Percentiles rank a stretch among this genome's conserved stretches.
These are phyloP conservation scores for Hymenoscyphus repandus DNA, from an alignment of 2,329 filamentous ascomycete genomes.

Conservation along the genomic window DNA sequence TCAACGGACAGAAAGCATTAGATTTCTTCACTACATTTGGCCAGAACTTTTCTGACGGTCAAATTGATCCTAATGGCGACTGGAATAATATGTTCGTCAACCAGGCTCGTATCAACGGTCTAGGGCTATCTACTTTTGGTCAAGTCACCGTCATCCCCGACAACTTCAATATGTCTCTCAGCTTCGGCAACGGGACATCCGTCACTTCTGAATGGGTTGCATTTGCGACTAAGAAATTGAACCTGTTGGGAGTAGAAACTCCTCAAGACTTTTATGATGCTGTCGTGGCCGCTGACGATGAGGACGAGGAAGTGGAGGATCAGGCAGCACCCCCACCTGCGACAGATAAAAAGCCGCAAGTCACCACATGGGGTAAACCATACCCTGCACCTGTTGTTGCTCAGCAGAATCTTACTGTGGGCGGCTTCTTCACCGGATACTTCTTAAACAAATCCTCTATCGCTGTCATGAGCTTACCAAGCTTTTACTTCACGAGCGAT, in stretches of 20 bases:
- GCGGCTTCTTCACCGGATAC: conserved; percentile 18
- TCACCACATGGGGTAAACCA: conserved; percentile 8
- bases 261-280: conserved; percentile 11
- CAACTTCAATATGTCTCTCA: conserved; percentile 24
- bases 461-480: conserved; percentile 17
- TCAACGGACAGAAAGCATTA: conserved; percentile 3
- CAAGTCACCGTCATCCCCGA: background rate
- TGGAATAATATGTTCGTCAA: conserved; percentile 1
- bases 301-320: background rate
- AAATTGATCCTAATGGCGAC: conserved; percentile 1
- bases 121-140: no score
- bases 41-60: background rate
- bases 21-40: background rate
- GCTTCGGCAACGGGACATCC: conserved; percentile 34
- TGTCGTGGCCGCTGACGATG: background rate
- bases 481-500: conserved; percentile 20
- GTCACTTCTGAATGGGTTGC: background rate
- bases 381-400: background rate
- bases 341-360: no score
- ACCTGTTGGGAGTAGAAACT: background rate
- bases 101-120: no score
- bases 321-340: background rate
- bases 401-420: conserved; percentile 2
- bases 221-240: background rate
- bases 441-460: conserved; percentile 17